Evolutionary conservation across 495 filamentous ascomycete species (phyloP), one percentile per base, ranked within the genome.

Genomic region (Podospora appendiculata): DNA sequence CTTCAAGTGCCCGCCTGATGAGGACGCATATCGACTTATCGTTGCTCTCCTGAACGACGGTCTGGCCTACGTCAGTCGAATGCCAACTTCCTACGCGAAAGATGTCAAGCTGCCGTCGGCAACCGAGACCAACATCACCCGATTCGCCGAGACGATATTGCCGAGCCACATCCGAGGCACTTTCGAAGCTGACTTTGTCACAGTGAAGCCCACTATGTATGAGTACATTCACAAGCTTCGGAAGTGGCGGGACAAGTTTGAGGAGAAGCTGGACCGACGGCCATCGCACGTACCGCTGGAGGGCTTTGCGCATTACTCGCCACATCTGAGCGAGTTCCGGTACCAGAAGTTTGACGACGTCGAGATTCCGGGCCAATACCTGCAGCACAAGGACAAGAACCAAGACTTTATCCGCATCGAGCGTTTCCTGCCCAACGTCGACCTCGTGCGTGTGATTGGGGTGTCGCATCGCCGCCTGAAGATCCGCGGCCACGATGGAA

Each of bases 261-360:
- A 97, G 62, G 92, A 96, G 70, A 95, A 92, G 70, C 83, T 99
- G 45, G 94, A 99, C 66, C 86, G 89, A n/a, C 81, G 94, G 36
- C 66, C 73, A 32, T 75, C 83, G 13, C 77, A 75, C 11, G 79
- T 88, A 45, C 77, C 76, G 53, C 74, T 99, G 14, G 94, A 97
- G 66, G 73, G 67, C 32, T 68, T 60, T 33, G 63, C 63, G 12
- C 65, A 68, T 45, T 93, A 85, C 64, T 94, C 89, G 25, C 86
- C 86, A 17, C 87, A 93, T 59, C 80, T 99, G 43, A 96, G 89
- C 71, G 94, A 97, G 64, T 97, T 97, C 73, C 79, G 88, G 44
- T 97, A 95, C 73, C 84, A 90, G 62, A 96, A 96, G 64, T 96
- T 97, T 57, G 94, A 99, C 65, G 94, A 97, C 56, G 92, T 99